Conservation (phyloP, 306 rosid species). For the Trifolium repens region DNA sequence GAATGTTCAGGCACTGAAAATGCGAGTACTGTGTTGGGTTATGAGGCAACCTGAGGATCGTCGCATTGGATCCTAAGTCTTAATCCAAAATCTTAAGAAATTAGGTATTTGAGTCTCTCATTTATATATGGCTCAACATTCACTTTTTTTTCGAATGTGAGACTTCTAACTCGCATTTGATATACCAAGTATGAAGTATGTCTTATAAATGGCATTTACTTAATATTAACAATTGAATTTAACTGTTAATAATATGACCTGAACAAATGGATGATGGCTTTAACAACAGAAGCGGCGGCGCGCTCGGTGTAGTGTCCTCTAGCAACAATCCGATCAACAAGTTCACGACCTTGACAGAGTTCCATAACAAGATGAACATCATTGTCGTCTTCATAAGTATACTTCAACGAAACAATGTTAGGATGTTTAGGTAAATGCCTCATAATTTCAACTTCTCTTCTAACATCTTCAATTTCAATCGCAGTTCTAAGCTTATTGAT, state of each 20-base stretch:
- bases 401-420: conserved; percentile 69
- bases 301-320: conserved; percentile 77
- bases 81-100: too few relatives aligned
- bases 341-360: conserved; percentile 76
- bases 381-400: conserved; percentile 73
- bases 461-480: conserved; percentile 69
- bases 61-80: too few relatives aligned
- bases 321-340: conserved; percentile 72
- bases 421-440: conserved; percentile 72
- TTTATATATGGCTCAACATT: too few relatives aligned
- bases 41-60: too few relatives aligned
- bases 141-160: too few relatives aligned
- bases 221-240: too few relatives aligned
- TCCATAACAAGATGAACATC: conserved; percentile 82
- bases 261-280: conserved; percentile 70
- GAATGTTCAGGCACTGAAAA: too few relatives aligned
- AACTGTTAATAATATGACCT: conserved; percentile 21
- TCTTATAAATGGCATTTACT: too few relatives aligned
- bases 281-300: conserved; percentile 62
- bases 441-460: conserved; percentile 84
- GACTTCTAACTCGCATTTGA: too few relatives aligned
- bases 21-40: too few relatives aligned
- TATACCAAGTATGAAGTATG: too few relatives aligned
- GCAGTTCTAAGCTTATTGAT: conserved; percentile 83
- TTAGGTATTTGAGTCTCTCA: too few relatives aligned